Conservation (phyloP, 768 basidiomycete genomes). For the Xerocomellus amylosporus region DNA sequence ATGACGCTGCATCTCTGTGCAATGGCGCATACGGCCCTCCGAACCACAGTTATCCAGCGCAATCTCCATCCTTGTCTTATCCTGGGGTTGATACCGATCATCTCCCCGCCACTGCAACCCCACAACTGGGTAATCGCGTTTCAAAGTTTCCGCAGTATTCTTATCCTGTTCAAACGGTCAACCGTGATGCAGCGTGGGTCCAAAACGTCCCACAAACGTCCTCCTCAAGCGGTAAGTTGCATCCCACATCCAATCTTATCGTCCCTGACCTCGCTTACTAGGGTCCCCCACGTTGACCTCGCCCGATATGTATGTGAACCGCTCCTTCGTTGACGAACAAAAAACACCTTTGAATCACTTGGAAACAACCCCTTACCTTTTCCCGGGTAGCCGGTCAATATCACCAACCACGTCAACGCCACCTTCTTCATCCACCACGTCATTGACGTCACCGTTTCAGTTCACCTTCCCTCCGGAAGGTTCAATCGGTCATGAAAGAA, state of each 20-base stretch:
- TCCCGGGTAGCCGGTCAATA: constrained; percentile 66
- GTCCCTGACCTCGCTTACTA: constrained; percentile 38
- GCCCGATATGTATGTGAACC: constrained; percentile 46
- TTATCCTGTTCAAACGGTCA: constrained; percentile 38
- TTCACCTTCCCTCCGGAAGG: constrained; percentile 59
- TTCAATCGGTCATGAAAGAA: constrained; percentile 49
- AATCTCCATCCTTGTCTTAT: constrained; percentile 48
- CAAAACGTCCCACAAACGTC: constrained; percentile 31
- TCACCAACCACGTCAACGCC: constrained; percentile 66
- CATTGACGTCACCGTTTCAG: constrained; percentile 64
- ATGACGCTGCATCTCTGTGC: constrained; percentile 44
- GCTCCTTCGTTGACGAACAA: constrained; percentile 53
- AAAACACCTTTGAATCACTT: constrained; percentile 51
- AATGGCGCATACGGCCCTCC: constrained; percentile 45
- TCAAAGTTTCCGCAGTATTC: constrained; percentile 54
- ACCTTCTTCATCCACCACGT: constrained; percentile 56
- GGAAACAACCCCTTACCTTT: constrained; percentile 56
- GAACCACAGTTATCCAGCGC: constrained; percentile 40
- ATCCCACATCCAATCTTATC: constrained; percentile 29
- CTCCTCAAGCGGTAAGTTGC: constrained; percentile 31
- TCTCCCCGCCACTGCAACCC: constrained; percentile 23
- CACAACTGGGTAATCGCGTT: constrained; percentile 43
- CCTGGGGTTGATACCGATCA: constrained; percentile 34
- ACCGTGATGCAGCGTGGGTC: constrained; percentile 30
- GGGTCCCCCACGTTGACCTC: constrained; percentile 56